These are phyloP conservation scores for Fagopyrum homotropicum DNA, from an alignment of 148 eudicot genomes.

Conservation along the genomic window DNA sequence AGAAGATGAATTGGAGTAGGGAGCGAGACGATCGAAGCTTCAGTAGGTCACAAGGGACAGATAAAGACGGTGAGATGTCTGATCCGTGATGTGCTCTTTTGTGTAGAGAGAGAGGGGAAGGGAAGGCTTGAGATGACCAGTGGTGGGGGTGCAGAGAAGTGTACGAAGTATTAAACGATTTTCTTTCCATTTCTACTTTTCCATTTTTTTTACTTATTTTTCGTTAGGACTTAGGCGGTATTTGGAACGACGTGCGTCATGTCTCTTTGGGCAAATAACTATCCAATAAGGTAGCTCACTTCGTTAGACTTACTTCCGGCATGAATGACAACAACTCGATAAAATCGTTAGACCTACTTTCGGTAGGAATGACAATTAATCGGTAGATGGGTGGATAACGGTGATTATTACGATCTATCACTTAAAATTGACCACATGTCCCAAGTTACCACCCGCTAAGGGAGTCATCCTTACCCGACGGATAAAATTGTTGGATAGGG, in stretches of 20 bases:
- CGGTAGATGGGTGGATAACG: too few species aligned
- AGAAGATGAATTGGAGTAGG: neutral
- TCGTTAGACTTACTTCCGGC: too few species aligned
- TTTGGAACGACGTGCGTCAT: conserved; percentile 21
- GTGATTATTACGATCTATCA: too few species aligned
- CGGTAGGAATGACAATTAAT: too few species aligned
- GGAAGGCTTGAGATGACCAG: conserved; percentile 1
- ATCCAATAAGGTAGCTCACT: neutral
- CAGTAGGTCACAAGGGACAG: conserved; percentile 19
- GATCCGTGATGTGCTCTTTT: conserved; percentile 46
- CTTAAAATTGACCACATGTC: too few species aligned
- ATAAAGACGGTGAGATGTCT: conserved; percentile 18
- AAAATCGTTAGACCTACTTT: too few species aligned
- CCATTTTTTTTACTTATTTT: neutral
- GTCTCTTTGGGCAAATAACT: neutral
- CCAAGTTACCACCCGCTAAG: too few species aligned
- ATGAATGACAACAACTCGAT: too few species aligned
- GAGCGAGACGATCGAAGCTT: conserved; percentile 29
- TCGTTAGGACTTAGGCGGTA: neutral
- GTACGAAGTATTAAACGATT: conserved; percentile 1
- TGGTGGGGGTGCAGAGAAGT: conserved; percentile 10
- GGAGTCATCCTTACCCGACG: too few species aligned
- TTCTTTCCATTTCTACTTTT: conserved; percentile 9
- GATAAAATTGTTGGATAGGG: too few species aligned
- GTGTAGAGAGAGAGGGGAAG: neutral